Evolutionary conservation across 148 eudicot genomes (phyloP).

Genomic region (Camellia sinensis): DNA sequence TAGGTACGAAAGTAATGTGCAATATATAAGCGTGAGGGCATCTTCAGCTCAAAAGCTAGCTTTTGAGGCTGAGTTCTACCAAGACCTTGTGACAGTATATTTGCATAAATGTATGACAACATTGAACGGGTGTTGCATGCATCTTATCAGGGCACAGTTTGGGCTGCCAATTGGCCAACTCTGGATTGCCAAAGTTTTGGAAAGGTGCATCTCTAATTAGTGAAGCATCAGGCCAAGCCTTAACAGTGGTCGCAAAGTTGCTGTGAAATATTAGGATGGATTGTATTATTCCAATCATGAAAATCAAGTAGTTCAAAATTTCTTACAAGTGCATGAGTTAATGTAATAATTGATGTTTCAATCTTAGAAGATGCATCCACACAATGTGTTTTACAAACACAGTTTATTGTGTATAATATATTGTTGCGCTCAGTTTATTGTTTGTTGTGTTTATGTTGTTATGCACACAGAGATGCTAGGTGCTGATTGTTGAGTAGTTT

Average conservation of each 20-base stretch:
- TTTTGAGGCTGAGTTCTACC: too few relatives aligned
- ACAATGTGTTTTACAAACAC: neutral
- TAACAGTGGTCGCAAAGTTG: neutral
- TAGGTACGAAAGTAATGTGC: too few relatives aligned
- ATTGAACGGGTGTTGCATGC: neutral
- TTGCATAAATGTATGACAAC: neutral
- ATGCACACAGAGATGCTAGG: neutral
- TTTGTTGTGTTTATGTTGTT: too few relatives aligned
- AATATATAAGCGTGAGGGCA: too few relatives aligned
- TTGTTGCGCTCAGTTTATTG: too few relatives aligned
- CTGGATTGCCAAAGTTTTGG: neutral
- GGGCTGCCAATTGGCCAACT: neutral
- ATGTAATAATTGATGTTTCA: neutral
- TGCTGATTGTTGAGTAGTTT: neutral
- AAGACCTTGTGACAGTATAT: neutral
- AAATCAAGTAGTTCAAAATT: neutral
- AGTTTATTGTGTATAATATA: too few relatives aligned
- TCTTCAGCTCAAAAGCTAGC: too few relatives aligned
- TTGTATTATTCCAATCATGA: neutral
- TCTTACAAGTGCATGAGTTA: neutral
- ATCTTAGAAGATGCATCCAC: neutral
- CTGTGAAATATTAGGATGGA: neutral
- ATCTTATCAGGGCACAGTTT: neutral
- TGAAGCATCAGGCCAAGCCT: neutral
- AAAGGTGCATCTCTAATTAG: neutral